Base-by-base conservation (phyloP, 2,329 filamentous ascomycete genomes). In the Fusarium equiseti region DNA sequence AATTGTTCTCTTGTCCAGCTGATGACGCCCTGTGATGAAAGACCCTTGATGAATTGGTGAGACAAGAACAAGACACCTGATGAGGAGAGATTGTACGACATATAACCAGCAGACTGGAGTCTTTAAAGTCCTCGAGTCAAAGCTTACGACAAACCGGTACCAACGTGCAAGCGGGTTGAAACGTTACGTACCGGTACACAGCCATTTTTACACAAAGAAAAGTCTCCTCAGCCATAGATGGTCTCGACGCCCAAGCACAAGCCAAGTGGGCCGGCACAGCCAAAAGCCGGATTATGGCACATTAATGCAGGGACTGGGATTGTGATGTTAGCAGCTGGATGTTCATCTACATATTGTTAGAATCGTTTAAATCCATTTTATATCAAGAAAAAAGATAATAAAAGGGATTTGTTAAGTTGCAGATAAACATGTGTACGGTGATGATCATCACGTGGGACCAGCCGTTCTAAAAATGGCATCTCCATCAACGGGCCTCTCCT, bases 281-380 rank as follows among this genome's bases (percentile, higher is more conserved):
- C 58, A 70, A 69, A 75, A 75, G 69, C 73, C 66, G 73, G 71
- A 75, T 73, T 68, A 59, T 66, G 49, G 58, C 51, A 64, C 51
- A 63, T 72, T 44, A 46, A 68, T 59, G 59, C 70, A 72, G 66
- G 70, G 70, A 70, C 70, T 56, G 38, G 69, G 69, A 22, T 52
- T 32, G 43, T 8, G 22, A 45, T 57, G 51, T 60, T 71, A 72
- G 18, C 7, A 3, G 16, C 10, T n/a, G 32, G 58, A 62, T 66
- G 60, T 11, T 27, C 32, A 38, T 55, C 16, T 38, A n/a, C 6
- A 38, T 10, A 55, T 31, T 8, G 13, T 31, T 29, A 31, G 16
- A 12, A 7, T 26, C n/a, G 13, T 12, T 24, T 35, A 50, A 32
- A 22, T 32, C 15, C 27, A 24, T n/a, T 20, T 48, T 18, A n/a